Conservation (phyloP, 495 filamentous ascomycete genomes). For the Aspergillus cavernicola region DNA sequence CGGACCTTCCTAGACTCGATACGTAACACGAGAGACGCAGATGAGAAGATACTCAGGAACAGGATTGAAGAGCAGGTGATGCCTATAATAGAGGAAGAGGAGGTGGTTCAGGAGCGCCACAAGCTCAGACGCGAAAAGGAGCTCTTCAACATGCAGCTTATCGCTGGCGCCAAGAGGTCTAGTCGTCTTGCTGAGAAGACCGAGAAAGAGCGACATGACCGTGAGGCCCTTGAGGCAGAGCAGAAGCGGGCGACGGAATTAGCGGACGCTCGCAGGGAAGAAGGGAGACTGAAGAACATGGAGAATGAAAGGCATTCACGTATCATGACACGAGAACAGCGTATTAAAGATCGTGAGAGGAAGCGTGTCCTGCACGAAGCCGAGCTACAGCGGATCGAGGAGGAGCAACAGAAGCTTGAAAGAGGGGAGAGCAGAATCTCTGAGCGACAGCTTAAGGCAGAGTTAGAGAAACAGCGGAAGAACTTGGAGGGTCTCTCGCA, state of each 20-base stretch:
- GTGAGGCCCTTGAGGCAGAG: conserved; percentile 67
- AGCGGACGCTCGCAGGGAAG: conserved; percentile 60
- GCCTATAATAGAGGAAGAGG: conserved; percentile 77
- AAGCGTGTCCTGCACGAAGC: conserved; percentile 79
- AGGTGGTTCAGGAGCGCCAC: conserved; percentile 70
- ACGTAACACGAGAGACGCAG: conserved; percentile 67
- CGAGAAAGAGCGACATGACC: conserved; percentile 71
- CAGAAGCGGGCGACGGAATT: conserved; percentile 64
- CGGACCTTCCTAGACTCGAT: conserved; percentile 66
- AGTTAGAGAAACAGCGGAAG: conserved; percentile 71
- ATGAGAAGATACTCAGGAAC: conserved; percentile 73
- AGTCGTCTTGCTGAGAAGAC: conserved; percentile 78
- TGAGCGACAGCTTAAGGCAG: conserved; percentile 71
- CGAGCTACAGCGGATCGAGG: conserved; percentile 72
- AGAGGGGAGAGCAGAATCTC: conserved; percentile 64
- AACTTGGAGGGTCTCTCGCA: conserved; percentile 68
- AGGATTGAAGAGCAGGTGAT: conserved; percentile 70
- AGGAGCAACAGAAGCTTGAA: conserved; percentile 66
- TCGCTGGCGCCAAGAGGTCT: conserved; percentile 91
- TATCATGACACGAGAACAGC: conserved; percentile 78
- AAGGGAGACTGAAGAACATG: conserved; percentile 62
- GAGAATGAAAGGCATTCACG: conserved; percentile 78
- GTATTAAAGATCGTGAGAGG: conserved; percentile 75
- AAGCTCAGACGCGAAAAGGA: conserved; percentile 72
- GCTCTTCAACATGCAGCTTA: conserved; percentile 69